Percentiles rank a stretch among this genome's conserved stretches.
These are phyloP conservation scores for Chaetomidium leptoderma DNA, from an alignment of 495 filamentous ascomycete genomes.

Conservation along the genomic window DNA sequence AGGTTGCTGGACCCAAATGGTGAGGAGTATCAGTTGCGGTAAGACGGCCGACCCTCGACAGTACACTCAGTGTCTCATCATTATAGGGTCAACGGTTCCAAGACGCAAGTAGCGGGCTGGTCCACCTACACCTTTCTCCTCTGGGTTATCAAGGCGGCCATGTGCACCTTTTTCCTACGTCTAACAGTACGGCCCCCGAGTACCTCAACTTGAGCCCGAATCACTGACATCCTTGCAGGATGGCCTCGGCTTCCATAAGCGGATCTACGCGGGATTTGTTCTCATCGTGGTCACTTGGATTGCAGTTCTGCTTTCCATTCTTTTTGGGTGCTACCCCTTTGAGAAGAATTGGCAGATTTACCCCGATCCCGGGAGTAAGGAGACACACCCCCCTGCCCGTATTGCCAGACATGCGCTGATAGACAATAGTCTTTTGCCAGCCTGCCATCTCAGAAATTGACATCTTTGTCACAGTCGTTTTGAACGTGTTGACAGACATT, in stretches of 20 bases:
- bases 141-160: slow-evolving; percentile 56
- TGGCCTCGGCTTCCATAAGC: slow-evolving; percentile 47
- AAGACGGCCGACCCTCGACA: neutral
- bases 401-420: neutral
- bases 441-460: slow-evolving; percentile 45
- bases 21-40: slow-evolving; percentile 45
- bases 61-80: neutral
- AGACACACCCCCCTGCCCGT: neutral
- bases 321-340: slow-evolving; percentile 51
- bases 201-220: too few species aligned
- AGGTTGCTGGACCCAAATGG: slow-evolving; percentile 40
- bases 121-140: slow-evolving; percentile 53
- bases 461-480: slow-evolving; percentile 44
- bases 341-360: slow-evolving; percentile 54
- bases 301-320: slow-evolving; percentile 50
- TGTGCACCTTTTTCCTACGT: slow-evolving; percentile 58
- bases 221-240: slow-evolving; percentile 24
- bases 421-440: slow-evolving; percentile 42
- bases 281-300: slow-evolving; percentile 52
- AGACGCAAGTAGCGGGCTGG: slow-evolving; percentile 58
- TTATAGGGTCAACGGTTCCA: slow-evolving; percentile 52
- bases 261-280: slow-evolving; percentile 51
- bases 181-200: slow-evolving; percentile 44
- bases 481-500: slow-evolving; percentile 50
- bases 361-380: slow-evolving; percentile 51